Evolutionary conservation across 2,329 filamentous ascomycete genomes (phyloP), one percentile per base, ranked within the genome.

Genomic region (Ciborinia camelliae): DNA sequence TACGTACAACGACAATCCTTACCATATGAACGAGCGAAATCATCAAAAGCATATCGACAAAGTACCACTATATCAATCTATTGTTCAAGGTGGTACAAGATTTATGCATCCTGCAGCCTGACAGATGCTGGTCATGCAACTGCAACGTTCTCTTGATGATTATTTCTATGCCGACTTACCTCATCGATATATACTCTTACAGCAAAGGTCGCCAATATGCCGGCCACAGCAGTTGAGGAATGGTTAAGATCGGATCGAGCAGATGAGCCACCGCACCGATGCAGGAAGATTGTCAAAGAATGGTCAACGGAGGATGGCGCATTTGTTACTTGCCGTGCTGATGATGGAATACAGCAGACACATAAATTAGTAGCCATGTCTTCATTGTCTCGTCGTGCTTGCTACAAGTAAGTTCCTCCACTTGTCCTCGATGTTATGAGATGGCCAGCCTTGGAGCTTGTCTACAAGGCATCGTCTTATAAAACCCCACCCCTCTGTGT

Each of bases 341-440:
- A 79, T 72, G 67, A 76, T 73, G 70, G 69, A 71, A 73, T 66
- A 50, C 65, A 71, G 70, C 73, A 75, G 72, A 73, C 70, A 35
- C 73, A 75, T 70, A 60, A 64, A 70, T 69, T 75, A 70, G 68
- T 73, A 66, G 70, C 75, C 72, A 93, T 92, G 90, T 90, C 90
- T 80, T 90, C 88, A 68, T 84, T 92, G 73, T 91, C 89, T 76
- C 89, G 90, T 79, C 89, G 90, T 80, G 90, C 90, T 73, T 93
- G 90, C 84, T 76, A 75, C 67, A 76, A 89, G 79, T 64, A 59
- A 64, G 62, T 64, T 18, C 9, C 26, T 41, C 32, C 28, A 30
- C 53, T 14, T 37, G 20, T 39, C 9, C 48, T 9, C 6, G 35
- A 51, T 30, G 39, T 39, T 23, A 28, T 35, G 60, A 35, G 15